Evolutionary conservation across 257 asterid genomes (phyloP).

Genomic region (Petrea volubilis): DNA sequence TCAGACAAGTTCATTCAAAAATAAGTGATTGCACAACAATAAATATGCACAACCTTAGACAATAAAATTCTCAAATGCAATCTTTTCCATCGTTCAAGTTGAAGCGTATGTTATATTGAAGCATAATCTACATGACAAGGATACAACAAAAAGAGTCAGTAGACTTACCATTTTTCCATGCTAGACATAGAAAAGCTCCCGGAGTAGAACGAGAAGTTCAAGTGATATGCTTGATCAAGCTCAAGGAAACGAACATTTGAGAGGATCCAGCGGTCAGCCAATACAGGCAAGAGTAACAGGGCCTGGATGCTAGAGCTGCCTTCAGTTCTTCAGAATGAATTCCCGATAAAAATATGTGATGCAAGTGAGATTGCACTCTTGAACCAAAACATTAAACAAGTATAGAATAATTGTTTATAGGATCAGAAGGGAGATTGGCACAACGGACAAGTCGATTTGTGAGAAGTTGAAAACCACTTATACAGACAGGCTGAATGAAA

Average conservation of each 20-base stretch:
- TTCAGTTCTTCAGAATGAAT: conserved; percentile 13
- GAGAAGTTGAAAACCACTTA: conserved; percentile 99
- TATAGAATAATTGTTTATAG: conserved; percentile 1
- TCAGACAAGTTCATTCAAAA: neutral
- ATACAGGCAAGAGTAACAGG: neutral
- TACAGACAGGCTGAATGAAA: conserved; percentile 94
- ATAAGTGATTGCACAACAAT: neutral
- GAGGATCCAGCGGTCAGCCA: neutral
- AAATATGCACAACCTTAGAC: neutral
- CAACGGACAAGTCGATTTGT: conserved; percentile 94
- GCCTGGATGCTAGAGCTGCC: neutral
- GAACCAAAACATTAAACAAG: neutral
- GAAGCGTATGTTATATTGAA: neutral
- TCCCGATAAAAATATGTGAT: neutral
- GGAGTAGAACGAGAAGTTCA: conserved; percentile 15
- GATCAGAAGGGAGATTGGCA: conserved; percentile 96
- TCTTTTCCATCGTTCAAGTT: neutral
- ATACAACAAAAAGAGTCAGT: neutral
- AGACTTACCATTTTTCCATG: conserved; percentile 18
- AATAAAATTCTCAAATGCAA: neutral
- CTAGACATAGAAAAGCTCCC: conserved; percentile 3
- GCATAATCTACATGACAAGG: neutral
- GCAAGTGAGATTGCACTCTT: neutral
- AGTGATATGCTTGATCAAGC: neutral
- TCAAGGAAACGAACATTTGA: neutral